Base-by-base conservation (phyloP, 2,329 filamentous ascomycete genomes). In the Pseudogymnoascus sp. region DNA sequence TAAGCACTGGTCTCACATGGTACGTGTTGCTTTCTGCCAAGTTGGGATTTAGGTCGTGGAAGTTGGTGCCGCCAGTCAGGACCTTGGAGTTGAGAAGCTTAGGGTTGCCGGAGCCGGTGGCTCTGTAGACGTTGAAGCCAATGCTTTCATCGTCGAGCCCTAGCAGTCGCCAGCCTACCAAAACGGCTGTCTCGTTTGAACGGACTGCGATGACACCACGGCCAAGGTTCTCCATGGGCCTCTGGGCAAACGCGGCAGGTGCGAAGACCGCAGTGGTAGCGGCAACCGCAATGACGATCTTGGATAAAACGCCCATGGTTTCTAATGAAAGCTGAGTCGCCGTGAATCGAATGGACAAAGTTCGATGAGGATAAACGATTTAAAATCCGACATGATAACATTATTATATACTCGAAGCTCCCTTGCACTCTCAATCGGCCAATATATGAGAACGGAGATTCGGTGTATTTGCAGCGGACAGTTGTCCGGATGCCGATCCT, bases 111-210 rank as follows among this genome's bases (percentile, higher is more conserved):
- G 21, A 25, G 11, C 42, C 21, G 5, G 42, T 46, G 21, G 42
- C 21, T 6, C 53, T 34, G 53, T 59, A 59, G 53, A 59, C 25
- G 53, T 59, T 59, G 53, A 59, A 59, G 25, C 53, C 53, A 5
- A 59, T 59, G 7, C 31, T 25, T 38, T 59, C 25, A 59, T 18
- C 10, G 25, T 59, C 53, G 6, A 59, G 53, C 3, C 53, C 53
- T 16, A 59, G 14, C 2, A 59, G 53, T 5, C 53, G 53, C 53
- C 53, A 59, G 28, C 31, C 36, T 12, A 59, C 36, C 16, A 59
- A 14, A 21, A 59, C 53, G 12, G 28, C 53, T 4, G 53, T 36
- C 16, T 59, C 25, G 14, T 23, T 59, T 12, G 53, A 59, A 38
- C 53, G 53, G 3, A 59, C 53, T 7, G 53, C 53, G n/a, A 59